Conservation (phyloP, 331 rosid species). For the Rosa hybrid region DNA sequence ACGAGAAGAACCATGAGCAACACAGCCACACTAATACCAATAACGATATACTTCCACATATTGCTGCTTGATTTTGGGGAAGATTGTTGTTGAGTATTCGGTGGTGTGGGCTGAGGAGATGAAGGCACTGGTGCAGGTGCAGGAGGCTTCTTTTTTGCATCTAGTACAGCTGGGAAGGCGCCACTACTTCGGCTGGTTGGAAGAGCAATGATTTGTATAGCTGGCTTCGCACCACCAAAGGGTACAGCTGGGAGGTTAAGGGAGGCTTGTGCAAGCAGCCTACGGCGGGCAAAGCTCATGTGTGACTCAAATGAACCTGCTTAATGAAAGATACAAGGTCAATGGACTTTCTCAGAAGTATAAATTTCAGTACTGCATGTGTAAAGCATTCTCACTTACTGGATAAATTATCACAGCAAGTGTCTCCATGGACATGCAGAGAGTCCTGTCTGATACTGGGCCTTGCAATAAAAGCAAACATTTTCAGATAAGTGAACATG, state of each 20-base stretch:
- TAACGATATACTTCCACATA: conserved; percentile 49
- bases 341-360: conserved; percentile 6
- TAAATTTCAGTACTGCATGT: background rate
- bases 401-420: conserved; percentile 34
- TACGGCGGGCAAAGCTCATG: conserved; percentile 51
- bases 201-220: conserved; percentile 43
- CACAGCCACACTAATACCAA: conserved; percentile 38
- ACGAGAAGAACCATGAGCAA: conserved; percentile 39
- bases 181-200: conserved; percentile 73
- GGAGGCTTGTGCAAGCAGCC: conserved; percentile 60
- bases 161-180: conserved; percentile 69
- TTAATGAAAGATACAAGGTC: conserved; percentile 24
- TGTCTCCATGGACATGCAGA: conserved; percentile 29
- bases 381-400: conserved; percentile 46
- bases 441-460: conserved; percentile 37
- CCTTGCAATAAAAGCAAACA: conserved; percentile 44
- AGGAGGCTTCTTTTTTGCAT: conserved; percentile 35
- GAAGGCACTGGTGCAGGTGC: conserved; percentile 33
- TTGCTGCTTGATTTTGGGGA: conserved; percentile 25
- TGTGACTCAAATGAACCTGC: conserved; percentile 48
- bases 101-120: background rate
- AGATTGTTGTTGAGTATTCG: conserved; percentile 26
- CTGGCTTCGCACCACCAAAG: conserved; percentile 28
- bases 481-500: conserved; percentile 29
- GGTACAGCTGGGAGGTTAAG: conserved; percentile 78